Evolutionary conservation across 2,329 filamentous ascomycete genomes (phyloP).

Genomic region (Fusarium stilboides): DNA sequence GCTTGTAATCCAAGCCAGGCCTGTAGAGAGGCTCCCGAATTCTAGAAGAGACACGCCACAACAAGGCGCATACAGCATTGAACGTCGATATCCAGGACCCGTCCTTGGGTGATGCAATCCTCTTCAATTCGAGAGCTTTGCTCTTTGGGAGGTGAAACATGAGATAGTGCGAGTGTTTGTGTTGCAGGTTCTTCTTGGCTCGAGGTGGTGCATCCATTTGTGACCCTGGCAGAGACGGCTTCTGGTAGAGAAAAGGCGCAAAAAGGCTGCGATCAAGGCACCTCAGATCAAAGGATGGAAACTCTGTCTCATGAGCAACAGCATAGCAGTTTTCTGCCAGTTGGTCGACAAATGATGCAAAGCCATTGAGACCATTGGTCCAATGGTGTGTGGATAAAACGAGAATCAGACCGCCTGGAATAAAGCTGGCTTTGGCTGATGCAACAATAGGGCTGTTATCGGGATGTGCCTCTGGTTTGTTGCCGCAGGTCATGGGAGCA

Average conservation of each 20-base stretch:
- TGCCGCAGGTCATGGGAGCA: conserved; percentile 56
- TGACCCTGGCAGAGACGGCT: not conserved
- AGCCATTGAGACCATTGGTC: conserved; percentile 58
- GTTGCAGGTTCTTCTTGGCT: conserved; percentile 6
- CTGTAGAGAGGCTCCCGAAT: conserved; percentile 56
- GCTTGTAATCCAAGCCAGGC: conserved; percentile 46
- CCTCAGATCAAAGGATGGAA: conserved; percentile 55
- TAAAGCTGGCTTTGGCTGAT: conserved; percentile 59
- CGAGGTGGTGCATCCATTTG: conserved; percentile 23
- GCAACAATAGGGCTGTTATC: conserved; percentile 54
- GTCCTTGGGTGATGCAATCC: conserved; percentile 15
- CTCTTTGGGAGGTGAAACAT: conserved; percentile 31
- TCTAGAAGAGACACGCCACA: conserved; percentile 58
- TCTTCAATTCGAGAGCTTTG: conserved; percentile 22
- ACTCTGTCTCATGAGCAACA: conserved; percentile 49
- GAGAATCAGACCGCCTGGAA: conserved; percentile 59
- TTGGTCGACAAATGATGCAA: conserved; percentile 55
- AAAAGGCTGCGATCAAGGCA: conserved; percentile 56
- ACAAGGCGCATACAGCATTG: conserved; percentile 59
- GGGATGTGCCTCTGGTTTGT: conserved; percentile 56
- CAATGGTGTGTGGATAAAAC: conserved; percentile 60
- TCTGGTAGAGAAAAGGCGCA: conserved; percentile 27
- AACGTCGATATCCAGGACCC: conserved; percentile 61
- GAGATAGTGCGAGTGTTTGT: conserved; percentile 17
- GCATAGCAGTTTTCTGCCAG: conserved; percentile 61